These are phyloP conservation scores for Fusarium coicis DNA, from an alignment of 2,329 filamentous ascomycete species.

Conservation along the genomic window DNA sequence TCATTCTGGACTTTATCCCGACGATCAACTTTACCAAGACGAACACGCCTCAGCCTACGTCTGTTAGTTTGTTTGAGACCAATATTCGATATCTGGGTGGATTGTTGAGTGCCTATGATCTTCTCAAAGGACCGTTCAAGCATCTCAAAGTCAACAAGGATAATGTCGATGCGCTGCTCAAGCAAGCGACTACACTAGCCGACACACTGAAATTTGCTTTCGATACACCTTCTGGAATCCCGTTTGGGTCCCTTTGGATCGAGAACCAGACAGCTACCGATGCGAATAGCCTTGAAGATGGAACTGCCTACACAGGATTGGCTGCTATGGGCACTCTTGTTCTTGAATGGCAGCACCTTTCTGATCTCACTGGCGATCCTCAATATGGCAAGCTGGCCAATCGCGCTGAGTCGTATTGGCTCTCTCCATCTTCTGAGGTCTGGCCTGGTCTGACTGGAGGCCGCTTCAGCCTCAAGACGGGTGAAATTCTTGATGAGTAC, in stretches of 20 bases:
- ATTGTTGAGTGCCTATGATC: conserved; percentile 61
- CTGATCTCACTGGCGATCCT: conserved; percentile 9
- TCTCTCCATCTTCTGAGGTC: conserved; percentile 11
- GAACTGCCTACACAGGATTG: not conserved
- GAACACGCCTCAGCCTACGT: conserved; percentile 19
- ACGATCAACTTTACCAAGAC: conserved; percentile 12
- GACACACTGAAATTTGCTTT: conserved; percentile 34
- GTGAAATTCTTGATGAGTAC: conserved; percentile 41
- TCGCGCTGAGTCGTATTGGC: conserved; percentile 6
- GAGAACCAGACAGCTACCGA: conserved; percentile 7
- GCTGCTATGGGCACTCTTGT: conserved; percentile 14
- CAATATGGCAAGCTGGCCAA: conserved; percentile 4
- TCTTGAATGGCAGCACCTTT: conserved; percentile 20
- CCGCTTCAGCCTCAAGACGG: conserved; percentile 5
- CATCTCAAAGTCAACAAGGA: conserved; percentile 50
- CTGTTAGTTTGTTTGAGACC: conserved; percentile 65
- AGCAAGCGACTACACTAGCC: conserved; percentile 73
- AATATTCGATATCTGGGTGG: conserved; percentile 66
- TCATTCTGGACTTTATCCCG: conserved; percentile 10
- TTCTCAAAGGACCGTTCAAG: conserved; percentile 52
- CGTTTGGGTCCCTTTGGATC: not conserved
- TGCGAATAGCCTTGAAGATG: not conserved
- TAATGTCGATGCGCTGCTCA: conserved; percentile 63
- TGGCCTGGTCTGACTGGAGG: conserved; percentile 20
- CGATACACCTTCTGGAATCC: conserved; percentile 9